Percentiles rank a stretch among this genome's conserved stretches.
These are phyloP conservation scores for Schwanniomyces vanrijiae DNA, from an alignment of 805 yeast genomes.

Conservation along the genomic window DNA sequence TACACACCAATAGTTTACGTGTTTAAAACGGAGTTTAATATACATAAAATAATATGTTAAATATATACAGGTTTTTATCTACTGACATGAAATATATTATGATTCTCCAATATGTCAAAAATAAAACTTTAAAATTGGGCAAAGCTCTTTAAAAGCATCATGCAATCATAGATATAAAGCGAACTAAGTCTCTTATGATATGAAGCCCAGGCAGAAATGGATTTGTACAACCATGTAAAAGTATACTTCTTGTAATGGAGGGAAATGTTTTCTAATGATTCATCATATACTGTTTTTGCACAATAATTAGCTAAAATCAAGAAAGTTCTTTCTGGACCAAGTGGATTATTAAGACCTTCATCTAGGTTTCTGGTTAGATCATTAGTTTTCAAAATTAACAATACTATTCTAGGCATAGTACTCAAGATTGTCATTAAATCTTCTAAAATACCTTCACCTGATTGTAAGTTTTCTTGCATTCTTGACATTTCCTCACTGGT, in stretches of 20 bases:
- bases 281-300: conserved; percentile 75
- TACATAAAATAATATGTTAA: too few species aligned
- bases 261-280: conserved; percentile 46
- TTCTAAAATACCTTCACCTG: conserved; percentile 63
- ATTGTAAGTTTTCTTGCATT: conserved; percentile 62
- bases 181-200: conserved; percentile 32
- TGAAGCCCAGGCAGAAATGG: conserved; percentile 28
- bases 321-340: conserved; percentile 87
- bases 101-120: too few species aligned
- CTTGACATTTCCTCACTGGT: conserved; percentile 59
- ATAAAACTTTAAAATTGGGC: neutral
- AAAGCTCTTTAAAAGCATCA: conserved; percentile 19
- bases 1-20: too few species aligned
- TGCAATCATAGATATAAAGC: conserved; percentile 33
- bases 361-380: conserved; percentile 89
- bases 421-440: conserved; percentile 79
- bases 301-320: conserved; percentile 89
- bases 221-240: conserved; percentile 10
- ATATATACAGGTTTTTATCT: too few species aligned
- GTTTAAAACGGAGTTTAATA: too few species aligned
- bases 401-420: conserved; percentile 78
- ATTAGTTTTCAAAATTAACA: conserved; percentile 87
- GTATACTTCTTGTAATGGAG: conserved; percentile 17
- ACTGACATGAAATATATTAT: too few species aligned
- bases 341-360: conserved; percentile 74